Conservation (phyloP, 73 alveolate genomes). For the Paramecium biaurelia region DNA sequence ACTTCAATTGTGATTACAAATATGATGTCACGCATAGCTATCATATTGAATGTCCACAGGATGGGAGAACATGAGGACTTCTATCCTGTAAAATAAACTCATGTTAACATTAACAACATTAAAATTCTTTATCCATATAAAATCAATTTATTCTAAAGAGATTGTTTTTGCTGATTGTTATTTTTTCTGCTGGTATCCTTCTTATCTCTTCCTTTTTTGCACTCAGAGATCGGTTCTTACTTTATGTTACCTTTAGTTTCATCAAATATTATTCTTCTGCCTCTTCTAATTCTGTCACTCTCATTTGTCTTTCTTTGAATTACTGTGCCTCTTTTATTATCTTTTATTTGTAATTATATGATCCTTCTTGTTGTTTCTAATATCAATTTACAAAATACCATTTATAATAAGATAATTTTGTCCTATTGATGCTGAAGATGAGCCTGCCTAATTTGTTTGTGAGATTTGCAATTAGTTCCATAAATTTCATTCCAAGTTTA, state of each 20-base stretch:
- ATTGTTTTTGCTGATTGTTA: conserved; percentile 5
- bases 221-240: conserved; percentile 23
- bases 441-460: not conserved
- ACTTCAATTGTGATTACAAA: not conserved
- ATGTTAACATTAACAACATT: conserved; percentile 7
- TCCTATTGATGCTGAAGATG: conserved; percentile 18
- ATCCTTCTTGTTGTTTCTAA: conserved; percentile 25
- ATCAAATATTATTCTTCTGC: conserved; percentile 1
- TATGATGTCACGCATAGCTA: not conserved
- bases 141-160: conserved; percentile 47
- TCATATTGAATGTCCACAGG: conserved; percentile 37
- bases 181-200: not conserved
- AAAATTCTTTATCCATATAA: conserved; percentile 35
- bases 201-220: conserved; percentile 29
- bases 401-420: not conserved
- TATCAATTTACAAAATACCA: not conserved
- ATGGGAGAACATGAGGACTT: conserved; percentile 3
- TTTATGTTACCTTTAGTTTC: not conserved
- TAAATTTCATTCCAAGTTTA: not conserved
- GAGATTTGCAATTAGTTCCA: not conserved
- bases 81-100: not conserved
- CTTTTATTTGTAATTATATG: not conserved
- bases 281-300: not conserved
- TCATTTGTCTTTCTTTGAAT: not conserved
- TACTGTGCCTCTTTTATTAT: not conserved